These are phyloP conservation scores for Xylariomycetidae sp. DNA, from an alignment of 2,329 filamentous ascomycete species.

Conservation along the genomic window DNA sequence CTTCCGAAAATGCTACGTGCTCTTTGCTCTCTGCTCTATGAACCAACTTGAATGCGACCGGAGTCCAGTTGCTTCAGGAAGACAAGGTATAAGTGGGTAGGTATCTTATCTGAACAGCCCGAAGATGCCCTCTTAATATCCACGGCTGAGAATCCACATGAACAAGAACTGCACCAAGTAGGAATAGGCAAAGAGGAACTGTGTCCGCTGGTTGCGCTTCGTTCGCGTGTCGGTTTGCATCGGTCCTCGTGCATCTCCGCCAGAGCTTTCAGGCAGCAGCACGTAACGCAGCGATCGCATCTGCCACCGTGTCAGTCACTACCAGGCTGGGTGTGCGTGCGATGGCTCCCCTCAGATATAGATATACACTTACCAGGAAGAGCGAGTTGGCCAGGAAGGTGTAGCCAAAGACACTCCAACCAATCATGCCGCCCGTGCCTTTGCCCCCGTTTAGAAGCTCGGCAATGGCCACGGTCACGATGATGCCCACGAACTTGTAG, in stretches of 20 bases:
- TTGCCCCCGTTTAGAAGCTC: conserved; percentile 72
- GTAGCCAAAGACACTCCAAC: conserved; percentile 85
- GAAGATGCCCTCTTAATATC: too few species aligned
- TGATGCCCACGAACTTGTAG: conserved; percentile 98
- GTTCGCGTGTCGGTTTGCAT: conserved; percentile 70
- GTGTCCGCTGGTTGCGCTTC: conserved; percentile 80
- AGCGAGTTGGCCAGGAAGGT: conserved; percentile 92
- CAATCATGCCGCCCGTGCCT: conserved; percentile 80
- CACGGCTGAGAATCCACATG: conserved; percentile 68
- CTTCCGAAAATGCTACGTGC: too few species aligned
- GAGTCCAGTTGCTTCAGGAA: too few species aligned
- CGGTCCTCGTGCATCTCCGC: conserved; percentile 56
- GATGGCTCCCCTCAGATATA: neutral
- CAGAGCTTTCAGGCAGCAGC: conserved; percentile 75
- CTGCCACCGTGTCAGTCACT: conserved; percentile 41
- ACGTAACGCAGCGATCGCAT: conserved; percentile 95
- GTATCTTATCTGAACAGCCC: too few species aligned
- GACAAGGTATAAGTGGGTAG: too few species aligned
- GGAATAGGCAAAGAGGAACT: conserved; percentile 90
- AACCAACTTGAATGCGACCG: too few species aligned
- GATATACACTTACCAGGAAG: conserved; percentile 63
- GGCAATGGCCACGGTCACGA: conserved; percentile 74
- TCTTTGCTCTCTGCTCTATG: too few species aligned
- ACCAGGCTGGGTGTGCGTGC: conserved; percentile 2
- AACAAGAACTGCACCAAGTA: conserved; percentile 91